Conservation (phyloP, 2,329 filamentous ascomycete genomes). For the Monosporascus ibericus region DNA sequence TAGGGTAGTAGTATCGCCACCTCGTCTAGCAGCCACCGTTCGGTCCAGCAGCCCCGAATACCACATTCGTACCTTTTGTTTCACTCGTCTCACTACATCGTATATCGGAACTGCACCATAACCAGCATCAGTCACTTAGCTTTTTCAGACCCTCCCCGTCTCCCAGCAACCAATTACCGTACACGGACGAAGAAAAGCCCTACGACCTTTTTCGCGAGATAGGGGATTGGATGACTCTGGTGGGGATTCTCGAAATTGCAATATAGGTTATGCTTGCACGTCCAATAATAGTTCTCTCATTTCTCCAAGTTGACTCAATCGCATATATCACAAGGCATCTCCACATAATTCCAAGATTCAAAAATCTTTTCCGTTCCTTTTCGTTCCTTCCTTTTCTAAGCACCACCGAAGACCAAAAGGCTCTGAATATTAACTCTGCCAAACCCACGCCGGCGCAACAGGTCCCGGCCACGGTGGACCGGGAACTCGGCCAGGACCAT, state of each 20-base stretch:
- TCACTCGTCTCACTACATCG: constrained; percentile 9
- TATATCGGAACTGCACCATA: constrained; percentile 18
- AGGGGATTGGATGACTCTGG: constrained; percentile 16
- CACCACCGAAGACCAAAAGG: constrained; percentile 44
- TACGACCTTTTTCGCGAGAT: too few species aligned
- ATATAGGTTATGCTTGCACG: too few species aligned
- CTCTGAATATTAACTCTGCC: constrained; percentile 43
- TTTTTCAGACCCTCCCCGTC: background rate
- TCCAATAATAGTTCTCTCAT: too few species aligned
- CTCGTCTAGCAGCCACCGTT: too few species aligned
- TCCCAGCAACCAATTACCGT: background rate
- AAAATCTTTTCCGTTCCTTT: background rate
- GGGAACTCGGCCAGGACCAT: constrained; percentile 55
- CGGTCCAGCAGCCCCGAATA: too few species aligned
- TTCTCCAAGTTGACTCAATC: too few species aligned
- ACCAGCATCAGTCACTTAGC: background rate
- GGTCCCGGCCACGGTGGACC: constrained; percentile 42
- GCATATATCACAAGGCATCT: too few species aligned
- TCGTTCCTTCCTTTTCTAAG: constrained; percentile 19
- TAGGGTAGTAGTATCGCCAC: too few species aligned
- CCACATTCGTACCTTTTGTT: too few species aligned
- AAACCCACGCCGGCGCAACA: constrained; percentile 42
- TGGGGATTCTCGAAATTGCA: constrained; percentile 28
- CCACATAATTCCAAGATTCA: too few species aligned
- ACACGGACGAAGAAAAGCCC: background rate